Evolutionary conservation across 352 stramenopile genomes (phyloP), one percentile per base, ranked within the genome.

Genomic region (Globisporangium abappressorium): DNA sequence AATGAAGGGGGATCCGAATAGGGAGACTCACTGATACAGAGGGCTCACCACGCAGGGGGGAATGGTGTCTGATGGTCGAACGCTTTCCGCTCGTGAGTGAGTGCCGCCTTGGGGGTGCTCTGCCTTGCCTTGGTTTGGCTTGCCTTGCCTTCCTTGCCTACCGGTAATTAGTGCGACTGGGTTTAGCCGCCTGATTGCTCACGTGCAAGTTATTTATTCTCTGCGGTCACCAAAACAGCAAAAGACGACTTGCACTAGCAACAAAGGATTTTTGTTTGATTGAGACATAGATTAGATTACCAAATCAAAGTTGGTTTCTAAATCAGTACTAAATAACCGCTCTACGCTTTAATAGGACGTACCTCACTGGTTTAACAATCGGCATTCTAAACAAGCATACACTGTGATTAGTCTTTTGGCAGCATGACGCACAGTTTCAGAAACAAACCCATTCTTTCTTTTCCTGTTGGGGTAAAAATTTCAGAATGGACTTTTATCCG

Each of bases 51-150:
- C 55, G 20, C 55, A 26, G 7, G 30, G 5, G 15, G 33, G 7
- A 22, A 33, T n/a, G 18, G 56, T 22, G 30, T 20, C 55, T 46
- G 15, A 49, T 62, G 56, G 56, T 62, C 56, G n/a, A 49, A 62
- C 56, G 56, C 53, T 11, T 24, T 30, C 24, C 26, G 54, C 56
- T 47, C 33, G 56, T 11, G 11, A 8, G 8, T 38, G 24, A 20
- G 26, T 36, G 2, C 26, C 26, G 14, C 55, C 30, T 46, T 36
- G 20, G 28, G 28, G 30, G 18, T 51, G 43, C 43, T 51, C 7
- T 5, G 28, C 28, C 41, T 49, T 8, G 41, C 15, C 15, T 51
- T 22, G 18, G 5, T n/a, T 51, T 51, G 43, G 1, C 18, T n/a
- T 11, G 15, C 15, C 5, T n/a, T 49, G 14, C 14, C 18, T 49